Base-by-base conservation (phyloP, 2,329 filamentous ascomycete genomes). In the Beauveria rudraprayagi region DNA sequence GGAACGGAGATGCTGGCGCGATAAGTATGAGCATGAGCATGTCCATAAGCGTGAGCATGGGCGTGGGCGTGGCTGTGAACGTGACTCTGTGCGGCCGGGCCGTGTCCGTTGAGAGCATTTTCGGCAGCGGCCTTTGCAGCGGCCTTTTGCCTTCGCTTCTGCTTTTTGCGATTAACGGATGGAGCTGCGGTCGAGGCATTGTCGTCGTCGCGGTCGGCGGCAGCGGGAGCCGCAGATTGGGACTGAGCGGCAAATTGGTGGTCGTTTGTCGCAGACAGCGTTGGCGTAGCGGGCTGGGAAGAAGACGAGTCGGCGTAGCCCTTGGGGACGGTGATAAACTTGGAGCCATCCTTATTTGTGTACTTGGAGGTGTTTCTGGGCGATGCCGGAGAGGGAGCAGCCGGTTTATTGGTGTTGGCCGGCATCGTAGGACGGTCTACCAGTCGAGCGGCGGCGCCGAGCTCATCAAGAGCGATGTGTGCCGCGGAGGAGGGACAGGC, bases 61-160 rank as follows among this genome's bases (percentile, higher is more conserved):
- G 55, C n/a, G 10, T 53, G 48, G 24, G 34, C 37, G 46, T 47
- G 30, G 30, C 17, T n/a, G 22, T 28, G 47, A 47, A 34, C 46
- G 26, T 48, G 58, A 11, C 30, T 19, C 11, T 37, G 50, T 30
- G 61, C 41, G 37, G 53, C 34, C 5, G 51, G 47, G 16, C 28
- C 41, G 46, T 61, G 60, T 9, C 60, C 60, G 54, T 60, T 60
- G 51, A 43, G 30, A 22, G 24, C 51, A 37, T 67, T 64, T 60
- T 75, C 73, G 5, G 76, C 76, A 47, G 78, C 84, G 34, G 83
- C 83, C 70, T 88, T 84, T 63, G 87, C 88, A 37, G 90, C 89
- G 40, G 89, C 89, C 75, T 97, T 97, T 71, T 90, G 88, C 66
- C 92, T 85, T 67, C 92, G 86, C 80, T 96, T 97, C 74, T 94